Evolutionary conservation across 352 stramenopile genomes (phyloP), one percentile per base, ranked within the genome.

Genomic region (Phytophthora ohioensis): DNA sequence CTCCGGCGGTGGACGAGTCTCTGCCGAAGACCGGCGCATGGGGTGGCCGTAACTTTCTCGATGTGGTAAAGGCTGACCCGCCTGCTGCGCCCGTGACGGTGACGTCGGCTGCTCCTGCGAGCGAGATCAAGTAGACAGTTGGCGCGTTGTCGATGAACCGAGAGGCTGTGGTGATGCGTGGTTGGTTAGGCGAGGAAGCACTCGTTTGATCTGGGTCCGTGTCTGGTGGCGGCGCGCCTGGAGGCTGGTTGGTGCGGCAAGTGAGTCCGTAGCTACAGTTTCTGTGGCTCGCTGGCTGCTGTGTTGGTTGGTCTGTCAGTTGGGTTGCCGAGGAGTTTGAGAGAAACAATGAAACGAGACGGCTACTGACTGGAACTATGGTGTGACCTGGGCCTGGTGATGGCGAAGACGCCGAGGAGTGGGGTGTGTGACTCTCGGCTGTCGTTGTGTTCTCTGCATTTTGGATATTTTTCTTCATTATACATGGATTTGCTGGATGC

Each of bases 31-130:
- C 86, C 6, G 88, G 88, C 56, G 88, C 85, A 36, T 95, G 88
- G 88, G 88, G 88, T 38, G 86, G 84, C 34, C 88, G 88, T 39
- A 92, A 91, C 71, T 95, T 95, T 49, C 64, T 92, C 49, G 88
- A 95, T 60, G 86, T 95, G 13, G 88, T 95, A 51, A 95, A 93
- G 76, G 80, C 86, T 65, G 84, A 94, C 51, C 84, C 84, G 17
- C 62, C 75, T 69, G 73, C 64, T 53, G 77, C 78, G 6, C 75
- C 76, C 54, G 78, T 78, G 45, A 84, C 81, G 53, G 53, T 46
- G 35, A 63, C 73, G 15, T 52, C 59, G 32, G 57, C 42, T 76
- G 78, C 69, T 79, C 39, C 58, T 65, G 53, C 61, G 55, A 81
- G 70, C 60, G 70, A 86, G 48, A 81, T 74, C 67, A 84, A 84